These are phyloP conservation scores for Bipolaris sorokiniana DNA, from an alignment of 2,329 filamentous ascomycete species.

Conservation along the genomic window DNA sequence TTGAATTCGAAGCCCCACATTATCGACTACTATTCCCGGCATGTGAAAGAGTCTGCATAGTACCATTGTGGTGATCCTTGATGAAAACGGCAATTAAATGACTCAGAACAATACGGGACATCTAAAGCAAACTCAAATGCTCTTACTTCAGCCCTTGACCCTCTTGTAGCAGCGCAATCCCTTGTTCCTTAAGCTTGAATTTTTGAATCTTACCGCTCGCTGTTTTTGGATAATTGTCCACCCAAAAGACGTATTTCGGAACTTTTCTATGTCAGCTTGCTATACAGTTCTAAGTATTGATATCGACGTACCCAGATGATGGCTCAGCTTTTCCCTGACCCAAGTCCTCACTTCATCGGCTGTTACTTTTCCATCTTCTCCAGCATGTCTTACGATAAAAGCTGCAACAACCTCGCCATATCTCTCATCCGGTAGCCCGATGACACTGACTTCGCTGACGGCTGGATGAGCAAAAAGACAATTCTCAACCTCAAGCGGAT, in stretches of 20 bases:
- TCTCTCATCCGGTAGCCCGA: slow-evolving; percentile 79
- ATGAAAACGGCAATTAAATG: neutral
- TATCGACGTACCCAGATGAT: slow-evolving; percentile 66
- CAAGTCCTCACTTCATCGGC: slow-evolving; percentile 70
- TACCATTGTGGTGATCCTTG: neutral
- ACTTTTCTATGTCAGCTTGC: slow-evolving; percentile 41
- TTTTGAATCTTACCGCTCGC: slow-evolving; percentile 97
- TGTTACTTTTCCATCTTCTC: slow-evolving; percentile 51
- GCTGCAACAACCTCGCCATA: slow-evolving; percentile 89
- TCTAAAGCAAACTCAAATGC: neutral
- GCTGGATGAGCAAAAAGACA: slow-evolving; percentile 75
- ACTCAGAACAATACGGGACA: too few species aligned
- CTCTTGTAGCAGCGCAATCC: slow-evolving; percentile 40
- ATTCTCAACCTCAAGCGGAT: slow-evolving; percentile 91
- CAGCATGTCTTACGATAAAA: slow-evolving; percentile 68
- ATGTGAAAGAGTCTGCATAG: too few species aligned
- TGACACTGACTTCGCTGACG: slow-evolving; percentile 78
- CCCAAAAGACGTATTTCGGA: slow-evolving; percentile 89
- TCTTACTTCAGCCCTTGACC: slow-evolving; percentile 25
- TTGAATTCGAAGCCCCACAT: too few species aligned
- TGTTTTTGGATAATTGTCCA: slow-evolving; percentile 87
- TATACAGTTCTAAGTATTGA: neutral
- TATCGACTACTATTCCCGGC: too few species aligned
- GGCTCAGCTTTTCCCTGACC: slow-evolving; percentile 73
- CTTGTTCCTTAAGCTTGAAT: slow-evolving; percentile 78